Percentiles rank a stretch among this genome's conserved stretches.
Evolutionary conservation across 2,329 filamentous ascomycete genomes (phyloP).

Genomic region (Aspergillus costaricaensis): DNA sequence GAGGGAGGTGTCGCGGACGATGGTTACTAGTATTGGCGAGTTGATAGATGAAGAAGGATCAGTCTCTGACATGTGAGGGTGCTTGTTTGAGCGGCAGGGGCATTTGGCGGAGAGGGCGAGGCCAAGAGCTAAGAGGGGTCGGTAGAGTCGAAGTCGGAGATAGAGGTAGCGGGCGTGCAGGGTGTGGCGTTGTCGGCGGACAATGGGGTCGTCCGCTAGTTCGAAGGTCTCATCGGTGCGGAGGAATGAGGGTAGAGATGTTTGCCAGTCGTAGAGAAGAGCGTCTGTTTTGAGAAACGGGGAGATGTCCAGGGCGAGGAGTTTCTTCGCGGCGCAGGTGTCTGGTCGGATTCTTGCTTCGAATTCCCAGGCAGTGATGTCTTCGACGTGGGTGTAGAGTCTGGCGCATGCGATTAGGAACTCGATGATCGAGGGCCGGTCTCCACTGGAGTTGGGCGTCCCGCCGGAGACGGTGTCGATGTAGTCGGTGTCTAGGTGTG

Average conservation of each 20-base stretch:
- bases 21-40: conserved; percentile 8
- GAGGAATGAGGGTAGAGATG: conserved; percentile 25
- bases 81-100: conserved; percentile 7
- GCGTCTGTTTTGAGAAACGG: conserved; percentile 22
- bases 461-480: conserved; percentile 24
- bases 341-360: conserved; percentile 19
- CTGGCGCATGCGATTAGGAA: conserved; percentile 25
- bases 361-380: conserved; percentile 24
- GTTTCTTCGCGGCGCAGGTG: conserved; percentile 22
- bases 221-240: background rate
- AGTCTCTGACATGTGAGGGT: conserved; percentile 7
- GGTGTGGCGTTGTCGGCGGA: conserved; percentile 26
- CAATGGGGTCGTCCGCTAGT: conserved; percentile 19
- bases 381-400: conserved; percentile 26
- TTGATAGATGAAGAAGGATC: conserved; percentile 4
- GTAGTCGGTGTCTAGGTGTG: conserved; percentile 28
- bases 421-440: conserved; percentile 28
- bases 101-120: conserved; percentile 12
- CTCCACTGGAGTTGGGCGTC: conserved; percentile 3
- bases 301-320: conserved; percentile 23
- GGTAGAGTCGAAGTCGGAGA: conserved; percentile 23
- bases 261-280: conserved; percentile 26
- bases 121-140: conserved; percentile 16
- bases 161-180: conserved; percentile 29
- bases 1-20: conserved; percentile 16